Conservation (phyloP, 495 filamentous ascomycete species). For the Penicillium maclennaniae region DNA sequence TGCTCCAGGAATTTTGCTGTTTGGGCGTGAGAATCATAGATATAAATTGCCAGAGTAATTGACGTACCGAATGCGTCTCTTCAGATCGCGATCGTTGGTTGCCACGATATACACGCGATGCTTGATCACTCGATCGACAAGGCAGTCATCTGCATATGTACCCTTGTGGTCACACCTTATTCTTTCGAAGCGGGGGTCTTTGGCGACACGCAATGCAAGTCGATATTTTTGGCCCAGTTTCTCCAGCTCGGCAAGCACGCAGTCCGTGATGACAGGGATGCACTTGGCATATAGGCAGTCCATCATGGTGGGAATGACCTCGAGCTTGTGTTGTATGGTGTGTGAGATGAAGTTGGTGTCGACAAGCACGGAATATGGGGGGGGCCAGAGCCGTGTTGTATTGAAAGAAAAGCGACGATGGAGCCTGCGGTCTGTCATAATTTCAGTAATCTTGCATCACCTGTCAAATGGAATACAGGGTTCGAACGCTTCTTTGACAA, state of each 20-base stretch:
- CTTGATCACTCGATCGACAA: constrained; percentile 79
- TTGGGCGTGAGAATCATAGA: not conserved
- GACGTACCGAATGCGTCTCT: constrained; percentile 63
- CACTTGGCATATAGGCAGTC: constrained; percentile 60
- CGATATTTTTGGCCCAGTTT: constrained; percentile 88
- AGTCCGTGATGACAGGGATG: constrained; percentile 49
- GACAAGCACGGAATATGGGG: constrained; percentile 75
- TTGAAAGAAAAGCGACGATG: constrained; percentile 88
- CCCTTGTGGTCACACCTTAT: constrained; percentile 85
- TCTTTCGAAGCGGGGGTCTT: constrained; percentile 84
- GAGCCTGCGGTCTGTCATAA: constrained; percentile 55
- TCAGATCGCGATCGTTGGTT: constrained; percentile 77
- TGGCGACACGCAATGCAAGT: constrained; percentile 84
- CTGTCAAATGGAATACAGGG: too few species aligned
- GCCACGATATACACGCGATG: constrained; percentile 83
- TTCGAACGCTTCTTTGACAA: constrained; percentile 35
- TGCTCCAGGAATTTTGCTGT: constrained; percentile 40
- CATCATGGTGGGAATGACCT: constrained; percentile 83
- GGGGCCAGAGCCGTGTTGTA: constrained; percentile 89
- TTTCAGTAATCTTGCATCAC: not conserved
- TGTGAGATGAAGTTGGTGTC: constrained; percentile 95
- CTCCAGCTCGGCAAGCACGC: constrained; percentile 71
- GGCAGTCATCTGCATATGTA: constrained; percentile 91
- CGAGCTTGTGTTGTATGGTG: constrained; percentile 85
- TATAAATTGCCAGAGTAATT: not conserved